These are phyloP conservation scores for Inga laurina DNA, from an alignment of 306 rosid species.

Conservation along the genomic window DNA sequence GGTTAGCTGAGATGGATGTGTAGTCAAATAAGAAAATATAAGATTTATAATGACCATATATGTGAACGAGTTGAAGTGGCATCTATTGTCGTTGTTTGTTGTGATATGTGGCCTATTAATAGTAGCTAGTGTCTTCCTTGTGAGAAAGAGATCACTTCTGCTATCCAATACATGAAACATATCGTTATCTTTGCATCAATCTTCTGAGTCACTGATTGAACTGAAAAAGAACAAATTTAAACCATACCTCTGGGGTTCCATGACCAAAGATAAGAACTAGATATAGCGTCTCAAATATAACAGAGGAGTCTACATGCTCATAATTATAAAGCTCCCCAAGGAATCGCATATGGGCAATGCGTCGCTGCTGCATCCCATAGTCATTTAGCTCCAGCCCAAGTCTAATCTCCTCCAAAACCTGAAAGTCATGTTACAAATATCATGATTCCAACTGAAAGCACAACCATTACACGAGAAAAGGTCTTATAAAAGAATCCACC, in stretches of 20 bases:
- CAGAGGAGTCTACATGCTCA: conserved; percentile 96
- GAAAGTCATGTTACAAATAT: conserved; percentile 36
- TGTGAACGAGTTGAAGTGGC: too few relatives aligned
- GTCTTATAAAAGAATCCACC: background rate
- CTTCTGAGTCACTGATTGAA: background rate
- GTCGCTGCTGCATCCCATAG: conserved; percentile 96
- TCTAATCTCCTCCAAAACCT: conserved; percentile 99
- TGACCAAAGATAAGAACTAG: conserved; percentile 81
- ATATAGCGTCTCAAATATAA: conserved; percentile 90
- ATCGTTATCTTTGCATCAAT: background rate
- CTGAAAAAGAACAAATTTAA: conserved; percentile 22
- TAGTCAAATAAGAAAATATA: too few relatives aligned
- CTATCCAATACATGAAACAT: background rate
- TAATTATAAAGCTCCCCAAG: conserved; percentile 96
- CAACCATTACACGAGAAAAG: conserved; percentile 11
- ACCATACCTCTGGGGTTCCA: conserved; percentile 84
- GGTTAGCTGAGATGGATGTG: too few relatives aligned
- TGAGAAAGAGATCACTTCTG: background rate
- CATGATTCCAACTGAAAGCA: conserved; percentile 16
- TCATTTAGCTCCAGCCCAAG: conserved; percentile 92
- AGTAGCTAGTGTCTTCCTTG: background rate
- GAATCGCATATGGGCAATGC: conserved; percentile 94
- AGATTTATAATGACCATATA: too few relatives aligned
- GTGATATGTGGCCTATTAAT: background rate
- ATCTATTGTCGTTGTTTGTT: background rate